Percentiles rank a stretch among this genome's conserved stretches.
These are phyloP conservation scores for Huntiella moniliformis DNA, from an alignment of 2,329 filamentous ascomycete genomes.

Conservation along the genomic window DNA sequence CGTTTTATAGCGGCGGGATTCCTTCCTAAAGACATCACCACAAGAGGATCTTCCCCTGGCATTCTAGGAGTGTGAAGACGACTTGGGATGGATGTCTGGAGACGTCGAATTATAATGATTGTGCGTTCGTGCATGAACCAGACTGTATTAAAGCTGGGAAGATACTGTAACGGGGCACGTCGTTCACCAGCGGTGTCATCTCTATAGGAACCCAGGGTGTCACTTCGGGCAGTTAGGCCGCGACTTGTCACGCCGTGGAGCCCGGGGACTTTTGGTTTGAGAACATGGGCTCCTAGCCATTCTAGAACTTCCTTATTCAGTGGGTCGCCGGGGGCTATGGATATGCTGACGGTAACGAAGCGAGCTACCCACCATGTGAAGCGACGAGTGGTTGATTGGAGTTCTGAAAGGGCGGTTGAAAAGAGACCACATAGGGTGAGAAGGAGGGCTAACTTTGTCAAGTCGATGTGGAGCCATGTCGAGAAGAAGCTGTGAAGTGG, in stretches of 20 bases:
- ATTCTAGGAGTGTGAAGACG: not conserved
- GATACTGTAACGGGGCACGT: constrained; percentile 20
- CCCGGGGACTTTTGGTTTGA: constrained; percentile 15
- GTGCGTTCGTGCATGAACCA: constrained; percentile 20
- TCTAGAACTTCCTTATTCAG: constrained; percentile 22
- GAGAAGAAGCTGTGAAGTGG: constrained; percentile 16
- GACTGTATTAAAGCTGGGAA: constrained; percentile 21
- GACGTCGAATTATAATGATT: constrained; percentile 21
- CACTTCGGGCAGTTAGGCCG: constrained; percentile 14
- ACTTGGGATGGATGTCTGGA: constrained; percentile 14
- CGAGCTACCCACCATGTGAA: constrained; percentile 21
- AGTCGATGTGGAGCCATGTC: constrained; percentile 19
- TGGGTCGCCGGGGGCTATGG: constrained; percentile 20
- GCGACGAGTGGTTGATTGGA: constrained; percentile 17
- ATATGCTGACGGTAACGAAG: constrained; percentile 22
- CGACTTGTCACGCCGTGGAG: constrained; percentile 18
- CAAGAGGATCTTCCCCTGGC: constrained; percentile 18
- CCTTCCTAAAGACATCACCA: constrained; percentile 22
- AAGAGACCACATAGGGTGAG: constrained; percentile 20
- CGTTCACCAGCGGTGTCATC: constrained; percentile 17
- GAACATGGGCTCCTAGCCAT: constrained; percentile 21
- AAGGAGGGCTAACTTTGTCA: constrained; percentile 18
- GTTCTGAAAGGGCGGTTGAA: constrained; percentile 17
- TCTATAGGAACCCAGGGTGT: constrained; percentile 9
- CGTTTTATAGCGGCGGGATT: constrained; percentile 18